These are phyloP conservation scores for Fusarium xylarioides DNA, from an alignment of 2,329 filamentous ascomycete species.

Conservation along the genomic window DNA sequence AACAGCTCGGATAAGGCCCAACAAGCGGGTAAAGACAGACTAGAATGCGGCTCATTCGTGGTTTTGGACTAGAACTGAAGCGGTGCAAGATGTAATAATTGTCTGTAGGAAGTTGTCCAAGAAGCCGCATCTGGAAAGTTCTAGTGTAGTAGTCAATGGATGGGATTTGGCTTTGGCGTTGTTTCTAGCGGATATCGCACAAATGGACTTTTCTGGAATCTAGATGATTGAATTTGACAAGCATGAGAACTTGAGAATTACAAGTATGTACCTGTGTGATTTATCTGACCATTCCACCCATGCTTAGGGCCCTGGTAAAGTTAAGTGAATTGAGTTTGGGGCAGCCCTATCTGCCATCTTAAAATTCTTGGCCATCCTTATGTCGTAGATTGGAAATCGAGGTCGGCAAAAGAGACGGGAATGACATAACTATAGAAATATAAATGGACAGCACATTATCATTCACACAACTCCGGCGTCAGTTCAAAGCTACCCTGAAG, in stretches of 20 bases:
- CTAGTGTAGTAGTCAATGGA: neutral
- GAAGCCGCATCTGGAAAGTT: constrained; percentile 10
- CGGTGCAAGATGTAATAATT: neutral
- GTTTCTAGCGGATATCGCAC: neutral
- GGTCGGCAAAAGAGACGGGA: neutral
- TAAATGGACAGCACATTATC: neutral
- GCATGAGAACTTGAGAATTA: neutral
- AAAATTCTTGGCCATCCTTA: neutral
- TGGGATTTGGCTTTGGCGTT: neutral
- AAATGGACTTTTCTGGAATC: neutral
- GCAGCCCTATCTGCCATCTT: neutral
- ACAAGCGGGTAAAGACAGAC: neutral
- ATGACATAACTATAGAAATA: neutral
- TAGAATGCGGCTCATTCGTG: neutral
- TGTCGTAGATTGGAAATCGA: neutral
- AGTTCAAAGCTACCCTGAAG: neutral
- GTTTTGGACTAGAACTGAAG: neutral
- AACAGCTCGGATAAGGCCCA: neutral
- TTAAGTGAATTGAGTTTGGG: neutral
- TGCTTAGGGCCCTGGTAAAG: no score
- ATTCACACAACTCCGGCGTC: neutral
- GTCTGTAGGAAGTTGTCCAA: neutral
- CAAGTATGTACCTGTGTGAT: neutral
- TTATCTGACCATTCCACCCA: neutral
- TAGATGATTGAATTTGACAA: neutral